A percentile compares a stretch with the other conserved stretches of the same genome.
Evolutionary conservation across 495 filamentous ascomycete genomes (phyloP).

Genomic region (Penicillium turbatum): DNA sequence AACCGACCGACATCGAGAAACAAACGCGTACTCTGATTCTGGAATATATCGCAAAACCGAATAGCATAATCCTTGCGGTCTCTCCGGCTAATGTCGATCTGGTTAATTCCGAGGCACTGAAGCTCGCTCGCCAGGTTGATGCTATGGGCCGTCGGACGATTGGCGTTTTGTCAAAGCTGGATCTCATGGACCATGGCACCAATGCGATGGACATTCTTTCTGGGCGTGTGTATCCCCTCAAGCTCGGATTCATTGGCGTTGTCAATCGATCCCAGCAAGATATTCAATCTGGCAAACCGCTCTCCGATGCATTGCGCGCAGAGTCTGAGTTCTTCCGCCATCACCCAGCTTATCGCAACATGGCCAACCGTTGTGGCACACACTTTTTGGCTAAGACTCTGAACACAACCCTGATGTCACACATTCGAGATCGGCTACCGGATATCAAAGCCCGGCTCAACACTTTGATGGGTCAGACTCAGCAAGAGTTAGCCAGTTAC

Average conservation of each 20-base stretch:
- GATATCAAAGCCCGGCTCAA: conserved; percentile 98
- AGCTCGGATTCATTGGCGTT: conserved; percentile 96
- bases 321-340: conserved; percentile 96
- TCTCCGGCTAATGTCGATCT: conserved; percentile 98
- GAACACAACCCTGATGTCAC: conserved; percentile 90
- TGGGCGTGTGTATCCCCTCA: conserved; percentile 92
- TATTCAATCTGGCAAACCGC: conserved; percentile 89
- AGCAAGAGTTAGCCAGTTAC: conserved; percentile 97
- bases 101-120: conserved; percentile 97
- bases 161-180: conserved; percentile 94
- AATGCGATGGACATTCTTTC: conserved; percentile 97
- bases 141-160: conserved; percentile 92
- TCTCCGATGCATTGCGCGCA: conserved; percentile 82
- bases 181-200: conserved; percentile 98
- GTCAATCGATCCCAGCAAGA: conserved; percentile 98
- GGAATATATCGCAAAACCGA: conserved; percentile 98
- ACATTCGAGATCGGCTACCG: conserved; percentile 91
- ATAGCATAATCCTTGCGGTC: conserved; percentile 95
- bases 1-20: conserved; percentile 97
- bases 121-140: conserved; percentile 95
- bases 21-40: conserved; percentile 95
- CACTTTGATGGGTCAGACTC: conserved; percentile 97
- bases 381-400: conserved; percentile 93
- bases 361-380: conserved; percentile 89
- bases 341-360: conserved; percentile 95